Conservation (phyloP, 805 yeast genomes). For the Cyberlindnera mississippiensis region DNA sequence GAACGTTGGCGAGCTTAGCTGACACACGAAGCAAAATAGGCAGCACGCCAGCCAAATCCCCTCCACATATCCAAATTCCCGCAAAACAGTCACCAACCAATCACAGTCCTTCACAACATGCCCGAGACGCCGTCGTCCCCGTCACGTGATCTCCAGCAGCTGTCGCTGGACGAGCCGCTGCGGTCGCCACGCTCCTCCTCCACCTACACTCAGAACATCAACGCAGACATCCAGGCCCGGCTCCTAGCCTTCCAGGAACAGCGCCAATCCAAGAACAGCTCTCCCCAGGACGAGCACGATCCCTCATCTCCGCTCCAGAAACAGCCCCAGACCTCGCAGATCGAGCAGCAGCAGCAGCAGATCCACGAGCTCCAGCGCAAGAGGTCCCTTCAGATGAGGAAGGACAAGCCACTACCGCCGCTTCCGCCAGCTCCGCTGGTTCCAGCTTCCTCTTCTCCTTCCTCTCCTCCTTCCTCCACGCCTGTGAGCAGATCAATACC, state of each 20-base stretch:
- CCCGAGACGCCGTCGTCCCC: conserved; percentile 16
- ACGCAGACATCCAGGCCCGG: conserved; percentile 82
- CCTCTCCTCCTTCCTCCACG: no score
- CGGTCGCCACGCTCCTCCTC: conserved; percentile 26
- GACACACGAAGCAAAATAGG: no score
- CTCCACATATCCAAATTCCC: no score
- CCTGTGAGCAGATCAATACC: no score
- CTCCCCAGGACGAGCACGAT: conserved; percentile 20
- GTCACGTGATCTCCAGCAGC: conserved; percentile 14
- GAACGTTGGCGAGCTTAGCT: no score
- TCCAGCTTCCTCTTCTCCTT: no score
- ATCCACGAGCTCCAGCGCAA: conserved; percentile 22
- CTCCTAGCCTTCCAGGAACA: conserved; percentile 84
- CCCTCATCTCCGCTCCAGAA: conserved; percentile 19
- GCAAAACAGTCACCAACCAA: no score
- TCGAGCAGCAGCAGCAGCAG: conserved; percentile 23
- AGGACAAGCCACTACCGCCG: conserved; percentile 40
- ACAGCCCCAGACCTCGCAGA: conserved; percentile 6
- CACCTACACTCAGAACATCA: conserved; percentile 38
- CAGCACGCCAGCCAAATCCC: no score
- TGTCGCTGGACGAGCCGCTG: conserved; percentile 16
- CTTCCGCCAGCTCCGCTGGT: conserved; percentile 31
- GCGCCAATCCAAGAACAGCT: conserved; percentile 39
- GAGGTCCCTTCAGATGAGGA: conserved; percentile 15
- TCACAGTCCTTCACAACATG: no score